Percentiles rank a stretch among this genome's conserved stretches.
Conservation (phyloP, 768 basidiomycete species). For the Hebeloma cylindrosporum region DNA sequence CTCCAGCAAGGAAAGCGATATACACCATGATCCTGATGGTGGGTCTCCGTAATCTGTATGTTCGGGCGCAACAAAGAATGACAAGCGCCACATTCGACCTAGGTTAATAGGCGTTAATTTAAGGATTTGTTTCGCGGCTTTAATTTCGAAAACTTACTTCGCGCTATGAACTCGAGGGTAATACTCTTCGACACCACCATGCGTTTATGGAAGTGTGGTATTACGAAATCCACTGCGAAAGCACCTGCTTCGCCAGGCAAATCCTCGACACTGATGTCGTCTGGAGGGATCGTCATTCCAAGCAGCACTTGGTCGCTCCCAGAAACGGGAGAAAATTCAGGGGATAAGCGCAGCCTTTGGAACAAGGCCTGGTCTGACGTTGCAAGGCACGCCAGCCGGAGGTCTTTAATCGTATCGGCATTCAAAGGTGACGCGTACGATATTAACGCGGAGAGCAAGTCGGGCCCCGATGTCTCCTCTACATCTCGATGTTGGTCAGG, state of each 20-base stretch:
- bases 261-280: slow-evolving; percentile 57
- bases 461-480: slow-evolving; percentile 31
- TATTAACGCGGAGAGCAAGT: slow-evolving; percentile 51
- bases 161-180: slow-evolving; percentile 64
- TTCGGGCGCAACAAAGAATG: slow-evolving; percentile 38
- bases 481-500: slow-evolving; percentile 34
- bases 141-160: slow-evolving; percentile 31
- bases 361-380: slow-evolving; percentile 62
- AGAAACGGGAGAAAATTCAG: slow-evolving; percentile 50
- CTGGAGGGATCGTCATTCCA: slow-evolving; percentile 43
- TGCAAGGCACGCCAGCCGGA: slow-evolving; percentile 65
- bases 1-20: slow-evolving; percentile 51
- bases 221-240: slow-evolving; percentile 52
- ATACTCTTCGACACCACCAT: slow-evolving; percentile 62
- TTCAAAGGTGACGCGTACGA: slow-evolving; percentile 48
- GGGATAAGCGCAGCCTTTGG: slow-evolving; percentile 54
- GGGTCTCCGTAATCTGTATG: slow-evolving; percentile 9
- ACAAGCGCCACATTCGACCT: slow-evolving; percentile 61
- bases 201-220: slow-evolving; percentile 67
- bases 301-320: slow-evolving; percentile 55
- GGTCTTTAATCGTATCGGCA: slow-evolving; percentile 50
- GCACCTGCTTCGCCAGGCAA: slow-evolving; percentile 47
- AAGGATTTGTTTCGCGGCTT: background rate
- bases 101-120: background rate
- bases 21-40: slow-evolving; percentile 44